Percentiles rank a stretch among this genome's conserved stretches.
These are phyloP conservation scores for Candida pseudofarinosa DNA, from an alignment of 805 yeast genomes.

Conservation along the genomic window DNA sequence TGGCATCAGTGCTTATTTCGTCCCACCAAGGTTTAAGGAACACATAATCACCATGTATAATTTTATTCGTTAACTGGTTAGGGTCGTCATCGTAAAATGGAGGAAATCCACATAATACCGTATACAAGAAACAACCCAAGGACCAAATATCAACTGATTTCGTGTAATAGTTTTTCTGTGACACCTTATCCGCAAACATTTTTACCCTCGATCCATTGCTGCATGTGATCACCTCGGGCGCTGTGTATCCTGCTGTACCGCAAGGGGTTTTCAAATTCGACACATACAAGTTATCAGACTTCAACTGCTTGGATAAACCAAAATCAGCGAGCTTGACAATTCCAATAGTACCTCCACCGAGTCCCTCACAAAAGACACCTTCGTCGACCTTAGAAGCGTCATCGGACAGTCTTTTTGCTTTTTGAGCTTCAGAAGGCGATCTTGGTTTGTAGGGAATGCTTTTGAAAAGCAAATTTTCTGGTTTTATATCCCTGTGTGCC, in stretches of 20 bases:
- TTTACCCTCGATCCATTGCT: conserved; percentile 12
- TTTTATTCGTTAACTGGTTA: conserved; percentile 58
- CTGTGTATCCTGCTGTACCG: conserved; percentile 74
- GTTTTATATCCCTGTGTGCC: conserved; percentile 81
- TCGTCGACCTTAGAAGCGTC: conserved; percentile 60
- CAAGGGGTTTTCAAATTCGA: conserved; percentile 60
- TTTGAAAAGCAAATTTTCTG: conserved; percentile 68
- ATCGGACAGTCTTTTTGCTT: conserved; percentile 45
- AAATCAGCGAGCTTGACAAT: conserved; percentile 64
- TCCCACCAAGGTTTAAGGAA: conserved; percentile 88
- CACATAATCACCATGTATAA: conserved; percentile 66
- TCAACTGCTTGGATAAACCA: conserved; percentile 60
- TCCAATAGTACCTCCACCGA: conserved; percentile 66
- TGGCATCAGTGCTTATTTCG: conserved; percentile 69
- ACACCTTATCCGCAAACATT: conserved; percentile 12
- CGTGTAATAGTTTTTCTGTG: conserved; percentile 50
- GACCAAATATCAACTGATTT: conserved; percentile 75
- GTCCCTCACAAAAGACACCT: conserved; percentile 47
- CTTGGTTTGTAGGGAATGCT: conserved; percentile 48
- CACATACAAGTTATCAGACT: conserved; percentile 20
- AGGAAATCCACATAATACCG: conserved; percentile 68
- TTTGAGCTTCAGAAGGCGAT: conserved; percentile 23
- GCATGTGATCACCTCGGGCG: conserved; percentile 62
- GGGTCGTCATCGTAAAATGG: conserved; percentile 74
- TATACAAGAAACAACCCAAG: conserved; percentile 65